A percentile compares a stretch with the other conserved stretches of the same genome.
Evolutionary conservation across 163 green algal species (phyloP).

Genomic region (Scenedesmus sp.): DNA sequence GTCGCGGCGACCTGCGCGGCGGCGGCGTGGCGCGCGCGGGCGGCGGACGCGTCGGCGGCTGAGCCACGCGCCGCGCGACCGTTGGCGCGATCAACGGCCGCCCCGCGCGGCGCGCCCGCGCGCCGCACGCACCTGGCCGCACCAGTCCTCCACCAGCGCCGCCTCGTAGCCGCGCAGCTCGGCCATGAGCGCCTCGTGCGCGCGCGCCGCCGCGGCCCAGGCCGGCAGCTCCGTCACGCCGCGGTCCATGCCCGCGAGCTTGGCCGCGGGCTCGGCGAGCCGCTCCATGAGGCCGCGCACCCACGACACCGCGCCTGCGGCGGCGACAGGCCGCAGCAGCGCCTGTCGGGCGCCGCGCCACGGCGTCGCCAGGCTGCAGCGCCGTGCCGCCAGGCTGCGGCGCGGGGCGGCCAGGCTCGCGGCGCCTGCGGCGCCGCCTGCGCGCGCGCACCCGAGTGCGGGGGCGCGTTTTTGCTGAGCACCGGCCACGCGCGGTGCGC

Average conservation of each 20-base stretch:
- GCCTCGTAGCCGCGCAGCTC: constrained; percentile 78
- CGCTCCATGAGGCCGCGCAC: constrained; percentile 81
- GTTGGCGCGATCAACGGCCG: too few species aligned
- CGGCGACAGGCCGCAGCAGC: background rate
- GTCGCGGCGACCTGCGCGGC: constrained; percentile 59
- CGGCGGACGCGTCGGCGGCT: too few species aligned
- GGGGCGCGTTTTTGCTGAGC: constrained; percentile 79
- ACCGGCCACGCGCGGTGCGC: constrained; percentile 38
- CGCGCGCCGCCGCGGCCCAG: constrained; percentile 66
- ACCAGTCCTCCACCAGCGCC: constrained; percentile 73
- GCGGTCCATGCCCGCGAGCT: constrained; percentile 65
- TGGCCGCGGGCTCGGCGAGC: constrained; percentile 80
- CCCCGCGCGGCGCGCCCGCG: too few species aligned
- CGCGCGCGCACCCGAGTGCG: constrained; percentile 61
- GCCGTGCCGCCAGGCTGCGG: too few species aligned
- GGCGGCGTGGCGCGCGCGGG: too few species aligned
- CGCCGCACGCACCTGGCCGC: constrained; percentile 66
- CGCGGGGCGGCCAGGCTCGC: background rate
- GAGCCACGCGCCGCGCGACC: too few species aligned
- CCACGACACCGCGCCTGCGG: constrained; percentile 79
- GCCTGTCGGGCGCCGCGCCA: too few species aligned
- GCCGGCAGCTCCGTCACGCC: constrained; percentile 72
- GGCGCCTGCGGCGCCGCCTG: background rate
- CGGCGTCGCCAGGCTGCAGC: background rate
- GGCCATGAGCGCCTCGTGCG: constrained; percentile 70